Evolutionary conservation across 2,329 filamentous ascomycete genomes (phyloP), one percentile per base, ranked within the genome.

Genomic region (Mariannaea elegans): DNA sequence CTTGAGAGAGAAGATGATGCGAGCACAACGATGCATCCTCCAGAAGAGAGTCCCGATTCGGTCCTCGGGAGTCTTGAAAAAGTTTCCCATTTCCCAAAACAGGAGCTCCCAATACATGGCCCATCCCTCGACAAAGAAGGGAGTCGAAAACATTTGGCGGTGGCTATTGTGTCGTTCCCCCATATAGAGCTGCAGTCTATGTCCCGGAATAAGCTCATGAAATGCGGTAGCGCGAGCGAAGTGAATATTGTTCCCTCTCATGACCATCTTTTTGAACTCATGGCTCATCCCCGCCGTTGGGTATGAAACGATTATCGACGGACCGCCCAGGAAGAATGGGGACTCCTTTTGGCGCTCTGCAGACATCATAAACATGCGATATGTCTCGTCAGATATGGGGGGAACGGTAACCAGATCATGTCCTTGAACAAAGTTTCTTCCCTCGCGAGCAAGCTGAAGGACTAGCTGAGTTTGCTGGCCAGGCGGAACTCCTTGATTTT

Each of bases 111-210:
- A 87, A 69, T 88, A 88, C 64, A 87, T 78, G 9, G 85, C 82
- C 84, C 85, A 87, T 16, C 85, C 85, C 70, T 88, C 86, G 34
- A 85, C 80, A 74, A 80, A 87, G 66, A 88, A 87, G 0, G 84
- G 83, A 1, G 85, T 87, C 27, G 75, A 71, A 70, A 87, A 87
- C 7, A 87, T 65, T 18, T 71, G 70, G 5, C 85, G 79, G 69
- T 87, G 83, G 3, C 79, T 77, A 16, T 77, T 78, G 59, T 79
- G 71, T 7, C 85, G 78, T 13, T 75, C 71, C 14, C 78, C 80
- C 66, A 82, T 77, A 70, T 82, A 80, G 14, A 81, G 71, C 67
- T 87, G 85, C 24, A 87, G 74, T 50, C 84, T 79, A 61, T 87
- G 84, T 1, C 85, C 85, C 0, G 85, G 85, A 13, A 88, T 83